A percentile compares a stretch with the other conserved stretches of the same genome.
Evolutionary conservation across 192 early-diverging fungal species (phyloP).

Genomic region (Coemansia sp.): DNA sequence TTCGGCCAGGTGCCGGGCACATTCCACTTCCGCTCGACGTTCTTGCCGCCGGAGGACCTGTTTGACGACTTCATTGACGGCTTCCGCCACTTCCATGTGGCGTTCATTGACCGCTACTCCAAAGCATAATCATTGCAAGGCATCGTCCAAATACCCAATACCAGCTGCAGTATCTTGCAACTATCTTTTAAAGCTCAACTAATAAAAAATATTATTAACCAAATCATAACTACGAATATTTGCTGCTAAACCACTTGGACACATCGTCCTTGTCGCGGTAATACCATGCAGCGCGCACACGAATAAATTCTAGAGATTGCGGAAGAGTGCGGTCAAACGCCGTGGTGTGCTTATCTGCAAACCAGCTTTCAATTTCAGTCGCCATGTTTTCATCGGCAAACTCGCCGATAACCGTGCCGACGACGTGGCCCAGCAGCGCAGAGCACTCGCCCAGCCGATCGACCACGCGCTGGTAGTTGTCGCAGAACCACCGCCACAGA

Average conservation of each 20-base stretch:
- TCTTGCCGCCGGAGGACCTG: constrained; percentile 89
- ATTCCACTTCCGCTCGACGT: constrained; percentile 95
- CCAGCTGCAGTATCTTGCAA: no score
- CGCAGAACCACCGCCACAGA: constrained; percentile 62
- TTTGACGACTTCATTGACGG: constrained; percentile 86
- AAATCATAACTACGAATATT: no score
- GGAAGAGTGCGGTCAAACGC: constrained; percentile 58
- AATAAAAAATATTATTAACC: no score
- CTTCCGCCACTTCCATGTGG: constrained; percentile 75
- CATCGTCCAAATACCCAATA: no score
- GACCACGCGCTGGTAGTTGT: constrained; percentile 55
- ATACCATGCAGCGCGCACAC: constrained; percentile 52
- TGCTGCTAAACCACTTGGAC: constrained; percentile 21
- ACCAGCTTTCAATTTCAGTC: constrained; percentile 56
- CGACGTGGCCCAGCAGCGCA: constrained; percentile 61
- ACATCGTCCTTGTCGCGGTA: constrained; percentile 37
- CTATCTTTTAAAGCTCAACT: no score
- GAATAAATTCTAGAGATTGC: constrained; percentile 68
- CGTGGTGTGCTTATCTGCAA: constrained; percentile 54
- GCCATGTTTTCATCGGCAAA: constrained; percentile 57
- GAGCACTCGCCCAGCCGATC: constrained; percentile 60
- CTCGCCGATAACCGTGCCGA: constrained; percentile 58
- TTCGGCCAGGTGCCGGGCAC: constrained; percentile 89
- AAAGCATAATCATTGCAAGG: constrained; percentile 8
- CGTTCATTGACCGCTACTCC: constrained; percentile 70